Evolutionary conservation across 2,329 filamentous ascomycete genomes (phyloP), one percentile per base, ranked within the genome.

Genomic region (Neofusicoccum parvum): DNA sequence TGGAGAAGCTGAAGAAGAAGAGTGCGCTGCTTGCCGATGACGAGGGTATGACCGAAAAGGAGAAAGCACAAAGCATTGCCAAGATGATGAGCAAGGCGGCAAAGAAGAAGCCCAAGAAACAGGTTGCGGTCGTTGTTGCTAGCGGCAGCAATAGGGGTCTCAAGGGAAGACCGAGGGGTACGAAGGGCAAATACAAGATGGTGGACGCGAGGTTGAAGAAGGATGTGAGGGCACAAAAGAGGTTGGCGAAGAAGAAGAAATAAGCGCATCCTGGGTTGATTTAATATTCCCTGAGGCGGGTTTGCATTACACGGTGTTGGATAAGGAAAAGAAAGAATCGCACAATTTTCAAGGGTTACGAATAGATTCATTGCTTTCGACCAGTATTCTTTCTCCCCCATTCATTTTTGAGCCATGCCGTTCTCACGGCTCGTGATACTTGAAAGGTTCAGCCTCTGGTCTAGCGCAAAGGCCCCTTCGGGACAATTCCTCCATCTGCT

Each of bases 1-100:
- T 99, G 36, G 95, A 99, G 85, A 97, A 97, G 82, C 82, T 99
- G 69, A 92, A 93, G 82, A 97, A 96, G 88, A 99, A 99, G 86
- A 92, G 89, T n/a, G 94, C 96, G 45, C 81, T 96, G 72, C 81
- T 99, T 59, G 90, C 89, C 20, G 92, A 93, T 66, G 94, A 97
- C 70, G 94, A 97, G 77, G 91, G 91, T 59, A 88, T 97, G 84
- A 96, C 91, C 14, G 95, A 99, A 83, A 93, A 93, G 80, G 96
- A 99, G 79, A 99, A 99, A 85, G 92, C 94, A 2, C 87, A 89
- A 69, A 90, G 86, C 67, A 97, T 99, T 73, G 80, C 87, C 32
- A 92, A 90, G 78, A 79, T 99, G 75, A 90, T 98, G 81, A 87
- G 87, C 73, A 91, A 89, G 78, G 92, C 93, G 9, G 85, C 86